Evolutionary conservation across 257 asterid genomes (phyloP), one percentile per base, ranked within the genome.

Genomic region (Hygrophila difformis): DNA sequence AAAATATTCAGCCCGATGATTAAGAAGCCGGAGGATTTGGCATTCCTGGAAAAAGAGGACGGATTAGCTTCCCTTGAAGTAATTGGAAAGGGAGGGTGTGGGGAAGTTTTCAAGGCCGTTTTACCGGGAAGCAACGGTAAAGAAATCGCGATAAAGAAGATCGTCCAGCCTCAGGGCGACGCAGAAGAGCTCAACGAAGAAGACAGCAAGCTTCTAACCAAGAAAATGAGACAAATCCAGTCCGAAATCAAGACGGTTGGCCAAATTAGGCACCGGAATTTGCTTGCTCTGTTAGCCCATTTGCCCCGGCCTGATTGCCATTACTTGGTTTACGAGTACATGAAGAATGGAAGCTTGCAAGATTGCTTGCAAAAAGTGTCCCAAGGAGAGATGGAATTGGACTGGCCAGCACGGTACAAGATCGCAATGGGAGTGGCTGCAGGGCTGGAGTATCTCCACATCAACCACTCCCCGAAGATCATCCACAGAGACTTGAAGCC

Each of bases 401-500:
- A 77, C 17, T 89, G 98, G 98, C 8, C 34, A 2, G 42, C 81
- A 0, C 59, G 98, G 10, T 76, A 69, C 64, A 70, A 64, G 45
- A 70, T 85, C n/a, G 94, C 87, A 1, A 9, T 79, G 1, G 96
- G 98, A 2, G 51, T 89, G 11, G 86, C 86, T 21, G 51, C 85
- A 1, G 98, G 94, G 4, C 77, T 89, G 0, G 94, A 89, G 57
- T 85, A 85, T 37, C 96, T 89, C 47, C 98, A 89, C 67, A 35
- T 63, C 24, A 65, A 56, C 46, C 93, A 77, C 16, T 64, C 53
- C 1, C 93, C 83, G 0, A 71, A 73, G 2, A 89, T 85, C 29
- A 85, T 89, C 41, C 94, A 89, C 47, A 18, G 98, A 2, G 96
- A 89, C 59, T 67, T 89, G 19, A 89, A 89, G 74, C 98, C 98